Conservation (phyloP, 148 eudicot species). For the Rhododendron ferrugineum region DNA sequence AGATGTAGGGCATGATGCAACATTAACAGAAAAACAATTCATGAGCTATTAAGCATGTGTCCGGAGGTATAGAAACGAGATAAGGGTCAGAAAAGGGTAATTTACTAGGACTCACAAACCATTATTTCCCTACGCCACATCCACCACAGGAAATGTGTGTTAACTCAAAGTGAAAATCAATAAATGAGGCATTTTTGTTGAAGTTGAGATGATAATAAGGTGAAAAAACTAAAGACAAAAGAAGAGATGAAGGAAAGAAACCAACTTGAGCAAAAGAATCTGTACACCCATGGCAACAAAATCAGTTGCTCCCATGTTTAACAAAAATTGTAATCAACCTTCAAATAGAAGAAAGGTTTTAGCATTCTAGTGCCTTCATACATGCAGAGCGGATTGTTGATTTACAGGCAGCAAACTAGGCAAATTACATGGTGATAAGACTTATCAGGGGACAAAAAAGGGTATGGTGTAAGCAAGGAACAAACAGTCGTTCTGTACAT, state of each 20-base stretch:
- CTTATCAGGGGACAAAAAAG: neutral
- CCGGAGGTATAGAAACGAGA: neutral
- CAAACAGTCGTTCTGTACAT: constrained; percentile 3
- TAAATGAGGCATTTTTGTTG: neutral
- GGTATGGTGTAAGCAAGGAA: neutral
- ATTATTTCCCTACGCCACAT: neutral
- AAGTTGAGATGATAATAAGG: neutral
- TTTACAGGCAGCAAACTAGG: neutral
- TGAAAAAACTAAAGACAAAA: neutral
- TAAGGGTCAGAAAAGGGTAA: neutral
- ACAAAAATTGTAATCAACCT: neutral
- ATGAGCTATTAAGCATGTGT: neutral
- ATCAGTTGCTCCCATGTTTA: neutral
- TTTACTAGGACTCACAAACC: neutral
- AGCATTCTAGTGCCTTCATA: neutral
- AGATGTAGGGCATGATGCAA: neutral
- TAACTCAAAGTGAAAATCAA: neutral
- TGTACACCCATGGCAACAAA: neutral
- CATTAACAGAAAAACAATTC: neutral
- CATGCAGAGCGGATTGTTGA: neutral
- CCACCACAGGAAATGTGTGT: neutral
- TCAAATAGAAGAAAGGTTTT: neutral
- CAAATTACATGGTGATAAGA: neutral
- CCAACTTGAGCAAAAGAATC: neutral
- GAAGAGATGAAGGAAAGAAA: neutral